Evolutionary conservation across 2,329 filamentous ascomycete genomes (phyloP), one percentile per base, ranked within the genome.

Genomic region (Phyllosticta citrichinensis): DNA sequence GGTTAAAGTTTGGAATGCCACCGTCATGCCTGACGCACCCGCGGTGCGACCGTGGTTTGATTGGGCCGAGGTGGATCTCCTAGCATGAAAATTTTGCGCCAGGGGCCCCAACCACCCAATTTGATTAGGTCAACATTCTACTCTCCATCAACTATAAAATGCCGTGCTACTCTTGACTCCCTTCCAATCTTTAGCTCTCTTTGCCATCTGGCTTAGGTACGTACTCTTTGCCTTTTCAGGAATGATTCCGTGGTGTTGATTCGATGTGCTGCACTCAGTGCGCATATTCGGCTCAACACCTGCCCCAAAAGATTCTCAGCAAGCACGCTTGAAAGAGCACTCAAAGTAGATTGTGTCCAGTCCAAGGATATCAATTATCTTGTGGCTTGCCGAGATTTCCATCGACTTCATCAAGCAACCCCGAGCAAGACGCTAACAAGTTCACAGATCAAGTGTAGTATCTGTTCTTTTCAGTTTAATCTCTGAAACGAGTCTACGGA

Each of bases 401-500:
- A 30, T 5, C 27, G 9, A 6, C 27, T 8, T 30, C 25, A 2
- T 2, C 27, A 30, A 10, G 2, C 27, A 5, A 8, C 27, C 6
- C 5, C 2, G 6, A 8, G 2, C 27, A 30, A 30, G 27, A 30
- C 9, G 27, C 27, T 30, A 30, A 30, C 27, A 30, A 8, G 0
- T 8, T 10, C 27, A 30, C 27, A 30, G 87, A 91, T 91, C 87
- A 91, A 89, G 87, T 91, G 87, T 90, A 91, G 87, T 91, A 91
- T 89, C 87, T 90, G 87, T 91, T 92, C 88, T 91, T 91, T 88
- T 90, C 86, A 92, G 88, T 91, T 91, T 92, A 91, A 91, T 91
- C 86, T 88, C 88, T 92, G 87, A 87, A 89, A 91, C 82, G 81
- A 80, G 80, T 81, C 85, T 83, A 88, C 79, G 81, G 84, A 80